Percentiles rank a stretch among this genome's conserved stretches.
Conservation (phyloP, 1,284 basidiomycete genomes). For the Anthracocystis setariae region DNA sequence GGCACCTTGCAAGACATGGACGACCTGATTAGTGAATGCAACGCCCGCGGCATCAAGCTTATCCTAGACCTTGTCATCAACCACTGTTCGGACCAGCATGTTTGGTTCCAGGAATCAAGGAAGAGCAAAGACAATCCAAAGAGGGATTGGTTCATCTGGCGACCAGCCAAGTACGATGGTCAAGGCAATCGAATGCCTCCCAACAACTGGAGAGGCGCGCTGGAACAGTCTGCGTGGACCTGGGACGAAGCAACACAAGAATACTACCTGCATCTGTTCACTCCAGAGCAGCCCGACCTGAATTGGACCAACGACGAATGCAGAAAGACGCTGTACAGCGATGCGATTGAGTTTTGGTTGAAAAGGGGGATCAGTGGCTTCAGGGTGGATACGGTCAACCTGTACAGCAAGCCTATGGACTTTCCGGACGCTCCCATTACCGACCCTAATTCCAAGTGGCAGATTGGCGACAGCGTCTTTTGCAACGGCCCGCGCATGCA, state of each 20-base stretch:
- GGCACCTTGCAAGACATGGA: constrained; percentile 79
- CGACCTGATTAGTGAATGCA: constrained; percentile 73
- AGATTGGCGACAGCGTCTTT: constrained; percentile 71
- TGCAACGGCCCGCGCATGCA: constrained; percentile 70
- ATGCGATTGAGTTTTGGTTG: constrained; percentile 80
- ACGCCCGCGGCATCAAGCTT: constrained; percentile 78
- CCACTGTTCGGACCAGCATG: constrained; percentile 75
- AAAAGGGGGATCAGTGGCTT: constrained; percentile 79
- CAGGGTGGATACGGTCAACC: constrained; percentile 62
- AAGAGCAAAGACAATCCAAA: constrained; percentile 74
- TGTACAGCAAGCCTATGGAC: constrained; percentile 56
- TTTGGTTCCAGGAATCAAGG: constrained; percentile 78
- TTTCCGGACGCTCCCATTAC: constrained; percentile 68
- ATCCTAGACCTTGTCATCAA: constrained; percentile 84
- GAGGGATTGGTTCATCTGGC: constrained; percentile 81
- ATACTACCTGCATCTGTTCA: constrained; percentile 80
- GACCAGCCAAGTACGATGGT: constrained; percentile 73
- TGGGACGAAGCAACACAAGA: constrained; percentile 77
- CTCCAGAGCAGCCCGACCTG: constrained; percentile 78
- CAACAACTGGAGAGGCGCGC: constrained; percentile 79
- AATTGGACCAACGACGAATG: constrained; percentile 77
- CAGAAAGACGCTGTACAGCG: constrained; percentile 73
- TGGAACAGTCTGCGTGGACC: constrained; percentile 80
- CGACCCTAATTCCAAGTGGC: constrained; percentile 72
- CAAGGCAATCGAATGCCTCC: constrained; percentile 69